Conservation (phyloP, 768 basidiomycete genomes). For the Coprinopsis strossmayeri region DNA sequence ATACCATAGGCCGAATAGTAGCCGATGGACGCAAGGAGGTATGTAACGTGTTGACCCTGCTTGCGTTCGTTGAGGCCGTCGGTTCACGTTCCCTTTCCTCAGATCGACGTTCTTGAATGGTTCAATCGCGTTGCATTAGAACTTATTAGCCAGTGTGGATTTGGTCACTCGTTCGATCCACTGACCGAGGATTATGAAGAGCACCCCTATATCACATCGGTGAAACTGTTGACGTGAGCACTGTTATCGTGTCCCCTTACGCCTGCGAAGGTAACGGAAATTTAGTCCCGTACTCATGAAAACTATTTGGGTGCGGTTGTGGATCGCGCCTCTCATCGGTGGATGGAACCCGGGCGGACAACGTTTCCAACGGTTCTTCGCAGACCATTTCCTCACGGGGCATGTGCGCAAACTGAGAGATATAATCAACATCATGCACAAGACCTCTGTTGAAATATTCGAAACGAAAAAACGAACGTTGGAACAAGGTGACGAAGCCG, state of each 20-base stretch:
- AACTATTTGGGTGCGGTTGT: constrained; percentile 8
- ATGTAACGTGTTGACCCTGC: too few relatives aligned
- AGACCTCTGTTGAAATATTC: constrained; percentile 28
- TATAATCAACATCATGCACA: constrained; percentile 25
- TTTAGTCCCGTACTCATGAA: constrained; percentile 11
- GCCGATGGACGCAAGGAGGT: not conserved
- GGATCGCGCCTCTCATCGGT: constrained; percentile 4
- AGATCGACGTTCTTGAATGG: constrained; percentile 29
- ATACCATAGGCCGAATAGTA: not conserved
- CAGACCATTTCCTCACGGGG: constrained; percentile 18
- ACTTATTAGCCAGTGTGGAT: constrained; percentile 39
- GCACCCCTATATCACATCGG: constrained; percentile 24
- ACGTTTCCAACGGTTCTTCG: constrained; percentile 25
- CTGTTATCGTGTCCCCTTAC: too few relatives aligned
- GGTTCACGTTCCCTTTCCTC: not conserved
- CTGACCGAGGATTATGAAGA: constrained; percentile 22
- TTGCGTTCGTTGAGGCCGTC: not conserved
- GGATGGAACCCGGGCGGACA: constrained; percentile 6
- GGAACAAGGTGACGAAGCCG: constrained; percentile 24
- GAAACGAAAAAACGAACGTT: constrained; percentile 27
- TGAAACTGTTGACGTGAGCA: constrained; percentile 27
- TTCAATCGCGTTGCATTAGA: constrained; percentile 40
- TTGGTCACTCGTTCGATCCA: constrained; percentile 34
- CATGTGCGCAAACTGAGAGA: constrained; percentile 9
- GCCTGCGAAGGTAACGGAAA: not conserved